Evolutionary conservation across 148 eudicot species (phyloP).

Genomic region (Polygonum aviculare): DNA sequence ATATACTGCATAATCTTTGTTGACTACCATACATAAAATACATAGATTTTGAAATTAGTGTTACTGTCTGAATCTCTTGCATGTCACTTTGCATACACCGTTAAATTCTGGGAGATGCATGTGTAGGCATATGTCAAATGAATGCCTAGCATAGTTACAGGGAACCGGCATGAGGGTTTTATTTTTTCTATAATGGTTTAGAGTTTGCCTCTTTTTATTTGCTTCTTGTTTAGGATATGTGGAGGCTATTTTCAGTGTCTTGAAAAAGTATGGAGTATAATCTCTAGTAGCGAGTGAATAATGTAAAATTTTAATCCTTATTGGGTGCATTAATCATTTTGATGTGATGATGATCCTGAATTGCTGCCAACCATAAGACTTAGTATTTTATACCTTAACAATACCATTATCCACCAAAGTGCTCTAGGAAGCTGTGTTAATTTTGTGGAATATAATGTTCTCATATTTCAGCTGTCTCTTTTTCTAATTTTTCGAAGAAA

Average conservation of each 20-base stretch:
- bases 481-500: too few species aligned
- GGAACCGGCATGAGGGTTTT: neutral
- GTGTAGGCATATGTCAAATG: neutral
- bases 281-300: neutral
- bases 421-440: neutral
- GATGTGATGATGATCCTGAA: neutral
- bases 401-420: neutral
- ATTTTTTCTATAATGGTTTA: neutral
- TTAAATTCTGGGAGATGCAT: neutral
- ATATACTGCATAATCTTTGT: neutral
- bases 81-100: neutral
- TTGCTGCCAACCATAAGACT: neutral
- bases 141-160: neutral
- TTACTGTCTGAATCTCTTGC: neutral
- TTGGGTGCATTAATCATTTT: neutral
- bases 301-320: neutral
- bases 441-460: neutral
- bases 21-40: neutral
- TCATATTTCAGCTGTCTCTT: neutral
- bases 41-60: neutral
- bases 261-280: neutral
- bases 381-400: neutral
- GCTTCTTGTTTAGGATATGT: neutral
- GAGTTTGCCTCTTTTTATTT: neutral
- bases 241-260: neutral